Evolutionary conservation across 345 rosid species (phyloP), one percentile per base, ranked within the genome.

Genomic region (Triadica sebifera): DNA sequence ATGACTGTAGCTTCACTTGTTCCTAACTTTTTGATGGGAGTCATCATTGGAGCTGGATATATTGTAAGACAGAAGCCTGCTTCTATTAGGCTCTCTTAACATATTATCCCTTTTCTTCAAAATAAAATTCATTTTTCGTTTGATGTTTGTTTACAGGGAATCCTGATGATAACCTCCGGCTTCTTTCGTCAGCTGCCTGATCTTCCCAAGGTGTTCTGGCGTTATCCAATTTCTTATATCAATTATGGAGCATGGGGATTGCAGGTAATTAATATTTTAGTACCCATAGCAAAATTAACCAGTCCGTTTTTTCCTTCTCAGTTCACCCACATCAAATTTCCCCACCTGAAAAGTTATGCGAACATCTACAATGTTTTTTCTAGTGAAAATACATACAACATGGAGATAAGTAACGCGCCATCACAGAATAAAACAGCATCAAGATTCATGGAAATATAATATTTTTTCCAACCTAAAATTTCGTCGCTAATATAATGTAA

Each of bases 1-100:
- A 85, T 87, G 87, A 76, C 82, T 43, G 83, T 87, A 75, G 88
- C 90, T 69, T 78, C 90, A 10, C 37, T 87, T 38, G 90, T 87
- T 73, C 87, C 88, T 73, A 87, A 87, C 83, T 87, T 72, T 84
- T 43, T 87, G 56, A 81, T 73, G 79, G 90, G 90, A 66, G 25
- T 87, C 80, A 75, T 85, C 16, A 43, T 85, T 43, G 88, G 88
- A 78, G 79, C 87, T 0, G 88, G 86, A 57, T 85, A 81, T 67
- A 78, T 87, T 29, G 90, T 87, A 80, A 81, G 90, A 71, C 15
- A 6, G 6, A 39, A 6, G 43, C 43, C 43, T 39, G 43, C 43
- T 3, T 39, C 43, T 39, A 39, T 39, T 39, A 39, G n/a, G 6
- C 43, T 39, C 6, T 52, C 29, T 46, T 41, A 20, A 51, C 6